Evolutionary conservation across 2,329 filamentous ascomycete genomes (phyloP).

Genomic region (Exophiala oligosperma): DNA sequence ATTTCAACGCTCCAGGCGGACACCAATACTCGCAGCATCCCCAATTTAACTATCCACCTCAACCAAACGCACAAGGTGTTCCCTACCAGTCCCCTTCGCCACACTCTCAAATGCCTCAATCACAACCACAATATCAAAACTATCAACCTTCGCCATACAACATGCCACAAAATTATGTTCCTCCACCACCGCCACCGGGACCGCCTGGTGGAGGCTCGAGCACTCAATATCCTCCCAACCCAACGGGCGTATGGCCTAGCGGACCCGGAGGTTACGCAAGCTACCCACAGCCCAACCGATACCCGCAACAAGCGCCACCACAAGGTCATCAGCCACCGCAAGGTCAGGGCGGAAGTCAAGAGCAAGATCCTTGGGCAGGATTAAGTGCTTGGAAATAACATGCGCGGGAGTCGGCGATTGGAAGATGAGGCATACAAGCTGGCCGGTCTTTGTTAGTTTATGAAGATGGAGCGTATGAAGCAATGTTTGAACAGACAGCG

Average conservation of each 20-base stretch:
- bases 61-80: slow-evolving; percentile 40
- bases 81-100: slow-evolving; percentile 19
- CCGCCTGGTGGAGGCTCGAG: slow-evolving; percentile 54
- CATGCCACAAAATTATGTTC: slow-evolving; percentile 64
- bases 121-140: slow-evolving; percentile 37
- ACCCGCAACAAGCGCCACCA: slow-evolving; percentile 36
- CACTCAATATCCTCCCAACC: slow-evolving; percentile 50
- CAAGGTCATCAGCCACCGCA: slow-evolving; percentile 18
- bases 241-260: slow-evolving; percentile 40
- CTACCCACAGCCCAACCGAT: slow-evolving; percentile 40
- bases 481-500: no score
- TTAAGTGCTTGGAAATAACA: slow-evolving; percentile 68
- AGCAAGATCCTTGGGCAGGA: slow-evolving; percentile 67
- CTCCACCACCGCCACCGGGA: slow-evolving; percentile 66
- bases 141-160: slow-evolving; percentile 43
- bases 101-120: slow-evolving; percentile 29
- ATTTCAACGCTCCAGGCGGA: slow-evolving; percentile 23
- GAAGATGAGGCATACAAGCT: neutral
- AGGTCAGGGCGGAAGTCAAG: slow-evolving; percentile 11
- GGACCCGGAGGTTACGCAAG: slow-evolving; percentile 57
- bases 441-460: no score
- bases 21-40: slow-evolving; percentile 21
- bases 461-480: no score
- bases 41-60: slow-evolving; percentile 27
- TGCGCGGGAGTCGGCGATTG: no score